Percentiles rank a stretch among this genome's conserved stretches.
Evolutionary conservation across 495 filamentous ascomycete species (phyloP).

Genomic region (Lindgomyces ingoldianus): DNA sequence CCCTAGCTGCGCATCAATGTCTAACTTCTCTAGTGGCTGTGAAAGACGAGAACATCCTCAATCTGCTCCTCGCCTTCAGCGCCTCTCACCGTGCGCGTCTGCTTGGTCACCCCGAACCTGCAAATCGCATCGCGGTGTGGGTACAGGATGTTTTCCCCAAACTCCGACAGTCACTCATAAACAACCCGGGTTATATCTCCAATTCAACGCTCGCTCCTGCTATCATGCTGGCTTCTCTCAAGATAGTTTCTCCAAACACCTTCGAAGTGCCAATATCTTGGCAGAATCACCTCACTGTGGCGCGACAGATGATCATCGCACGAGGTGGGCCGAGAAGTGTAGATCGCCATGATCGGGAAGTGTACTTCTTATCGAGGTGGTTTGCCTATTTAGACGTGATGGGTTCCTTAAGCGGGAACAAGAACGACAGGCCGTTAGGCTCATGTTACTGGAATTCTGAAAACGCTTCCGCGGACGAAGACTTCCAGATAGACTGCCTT

Average conservation of each 20-base stretch:
- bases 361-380: constrained; percentile 83
- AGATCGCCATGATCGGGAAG: constrained; percentile 63
- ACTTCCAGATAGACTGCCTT: constrained; percentile 64
- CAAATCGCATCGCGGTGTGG: constrained; percentile 74
- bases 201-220: constrained; percentile 78
- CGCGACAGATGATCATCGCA: constrained; percentile 71
- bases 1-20: not conserved
- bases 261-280: constrained; percentile 74
- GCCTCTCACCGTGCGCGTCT: constrained; percentile 80
- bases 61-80: constrained; percentile 77
- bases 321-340: constrained; percentile 62
- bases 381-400: constrained; percentile 84
- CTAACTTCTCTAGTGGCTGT: constrained; percentile 61
- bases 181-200: constrained; percentile 54
- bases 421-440: constrained; percentile 57
- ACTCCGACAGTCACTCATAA: constrained; percentile 62
- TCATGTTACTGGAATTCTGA: constrained; percentile 57
- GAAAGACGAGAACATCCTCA: constrained; percentile 66
- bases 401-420: constrained; percentile 71
- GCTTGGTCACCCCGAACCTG: constrained; percentile 71
- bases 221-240: constrained; percentile 82
- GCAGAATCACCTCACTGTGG: constrained; percentile 76
- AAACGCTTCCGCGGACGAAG: constrained; percentile 46
- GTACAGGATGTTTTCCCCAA: constrained; percentile 77
- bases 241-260: constrained; percentile 81